Evolutionary conservation across 1,139 yeast species (phyloP).

Genomic region (Yamadazyma epiphylla): DNA sequence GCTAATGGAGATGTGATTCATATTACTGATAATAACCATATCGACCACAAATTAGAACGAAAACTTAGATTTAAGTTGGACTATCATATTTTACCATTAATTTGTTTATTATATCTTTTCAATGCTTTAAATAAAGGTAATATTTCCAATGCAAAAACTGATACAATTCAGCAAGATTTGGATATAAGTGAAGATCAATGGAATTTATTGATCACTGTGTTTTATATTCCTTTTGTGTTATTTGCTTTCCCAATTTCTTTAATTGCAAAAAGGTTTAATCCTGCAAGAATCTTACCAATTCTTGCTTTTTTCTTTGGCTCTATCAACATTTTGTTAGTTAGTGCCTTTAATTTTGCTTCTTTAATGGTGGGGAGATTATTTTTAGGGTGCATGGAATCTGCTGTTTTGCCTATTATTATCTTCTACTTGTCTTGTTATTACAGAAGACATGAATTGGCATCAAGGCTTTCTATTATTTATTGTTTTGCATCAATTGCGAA

Average conservation of each 20-base stretch:
- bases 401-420: constrained; percentile 25
- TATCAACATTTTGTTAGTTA: constrained; percentile 20
- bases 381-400: constrained; percentile 26
- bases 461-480: constrained; percentile 23
- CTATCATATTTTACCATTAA: constrained; percentile 25
- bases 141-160: constrained; percentile 26
- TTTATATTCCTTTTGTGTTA: constrained; percentile 27
- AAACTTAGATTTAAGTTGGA: constrained; percentile 30
- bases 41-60: constrained; percentile 18
- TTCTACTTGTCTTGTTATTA: constrained; percentile 28
- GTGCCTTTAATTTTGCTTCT: constrained; percentile 20
- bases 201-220: constrained; percentile 27
- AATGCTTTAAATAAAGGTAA: constrained; percentile 28
- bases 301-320: constrained; percentile 27
- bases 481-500: constrained; percentile 24
- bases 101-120: constrained; percentile 24
- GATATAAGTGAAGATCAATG: constrained; percentile 22
- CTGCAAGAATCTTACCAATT: constrained; percentile 26
- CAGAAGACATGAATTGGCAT: constrained; percentile 22
- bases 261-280: constrained; percentile 24
- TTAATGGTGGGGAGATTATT: constrained; percentile 25
- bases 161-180: constrained; percentile 23
- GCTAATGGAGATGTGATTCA: constrained; percentile 12
- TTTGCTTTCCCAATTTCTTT: constrained; percentile 34
- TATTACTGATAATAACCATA: constrained; percentile 7